Conservation (phyloP, 1,139 yeast species). For the Sugiyamaella castrensis region DNA sequence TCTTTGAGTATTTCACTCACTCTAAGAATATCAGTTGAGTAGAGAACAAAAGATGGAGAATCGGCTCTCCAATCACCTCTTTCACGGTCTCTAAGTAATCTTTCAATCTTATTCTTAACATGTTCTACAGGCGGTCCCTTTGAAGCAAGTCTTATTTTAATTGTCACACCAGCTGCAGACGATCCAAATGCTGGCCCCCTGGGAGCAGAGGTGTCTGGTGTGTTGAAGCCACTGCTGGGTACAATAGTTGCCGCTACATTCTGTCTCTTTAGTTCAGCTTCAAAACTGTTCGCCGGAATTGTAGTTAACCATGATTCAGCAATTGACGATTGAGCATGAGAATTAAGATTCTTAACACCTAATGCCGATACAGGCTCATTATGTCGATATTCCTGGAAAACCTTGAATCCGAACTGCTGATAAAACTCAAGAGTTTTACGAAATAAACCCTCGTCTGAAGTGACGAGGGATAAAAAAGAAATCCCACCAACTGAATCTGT, state of each 20-base stretch:
- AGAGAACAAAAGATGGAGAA: conserved; percentile 36
- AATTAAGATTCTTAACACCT: conserved; percentile 29
- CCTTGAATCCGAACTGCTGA: conserved; percentile 54
- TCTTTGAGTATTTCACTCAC: conserved; percentile 13
- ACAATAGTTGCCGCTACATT: background rate
- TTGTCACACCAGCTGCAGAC: conserved; percentile 25
- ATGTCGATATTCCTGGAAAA: conserved; percentile 44
- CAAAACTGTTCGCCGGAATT: conserved; percentile 16
- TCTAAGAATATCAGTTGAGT: conserved; percentile 28
- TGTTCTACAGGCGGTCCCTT: conserved; percentile 28
- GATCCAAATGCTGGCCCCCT: too few relatives aligned
- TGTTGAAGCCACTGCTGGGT: background rate
- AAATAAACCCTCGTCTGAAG: conserved; percentile 49
- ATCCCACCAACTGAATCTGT: conserved; percentile 28
- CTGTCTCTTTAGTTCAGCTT: background rate
- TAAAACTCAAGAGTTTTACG: conserved; percentile 52
- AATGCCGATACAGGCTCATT: conserved; percentile 25
- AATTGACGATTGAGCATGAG: conserved; percentile 30
- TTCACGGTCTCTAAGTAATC: conserved; percentile 22
- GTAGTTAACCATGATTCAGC: conserved; percentile 33
- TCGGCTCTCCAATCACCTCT: conserved; percentile 40
- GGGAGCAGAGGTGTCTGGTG: conserved; percentile 3
- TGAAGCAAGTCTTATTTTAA: conserved; percentile 35
- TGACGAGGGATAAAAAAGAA: conserved; percentile 56
- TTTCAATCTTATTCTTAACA: conserved; percentile 18